These are phyloP conservation scores for Pseudonectria buxi DNA, from an alignment of 2,329 filamentous ascomycete species.

Conservation along the genomic window DNA sequence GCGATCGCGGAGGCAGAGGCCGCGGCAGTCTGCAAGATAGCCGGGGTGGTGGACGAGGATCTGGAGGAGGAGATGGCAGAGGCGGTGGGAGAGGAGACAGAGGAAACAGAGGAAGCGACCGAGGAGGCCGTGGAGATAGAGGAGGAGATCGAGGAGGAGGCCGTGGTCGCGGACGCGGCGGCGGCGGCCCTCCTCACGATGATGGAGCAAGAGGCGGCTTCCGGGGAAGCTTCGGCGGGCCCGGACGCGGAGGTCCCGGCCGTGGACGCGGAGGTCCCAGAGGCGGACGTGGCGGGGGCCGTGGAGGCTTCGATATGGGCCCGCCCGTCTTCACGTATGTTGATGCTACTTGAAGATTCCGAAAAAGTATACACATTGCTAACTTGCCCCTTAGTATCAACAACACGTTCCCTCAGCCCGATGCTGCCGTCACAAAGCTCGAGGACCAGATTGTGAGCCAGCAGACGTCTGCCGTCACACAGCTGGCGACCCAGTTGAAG, in stretches of 20 bases:
- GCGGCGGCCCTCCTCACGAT: slow-evolving; percentile 11
- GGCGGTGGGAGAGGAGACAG: slow-evolving; percentile 4
- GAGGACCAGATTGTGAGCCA: slow-evolving; percentile 34
- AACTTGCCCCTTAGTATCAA: slow-evolving; percentile 16
- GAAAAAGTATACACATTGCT: neutral
- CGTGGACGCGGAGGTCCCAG: slow-evolving; percentile 13
- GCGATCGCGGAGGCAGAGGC: slow-evolving; percentile 3
- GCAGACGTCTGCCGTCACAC: slow-evolving; percentile 21
- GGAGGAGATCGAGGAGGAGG: slow-evolving; percentile 11
- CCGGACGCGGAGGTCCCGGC: slow-evolving; percentile 14
- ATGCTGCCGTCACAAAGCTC: slow-evolving; percentile 26
- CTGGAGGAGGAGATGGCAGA: slow-evolving; percentile 4
- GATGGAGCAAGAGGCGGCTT: slow-evolving; percentile 11
- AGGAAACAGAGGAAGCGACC: slow-evolving; percentile 16
- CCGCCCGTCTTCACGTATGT: slow-evolving; percentile 15
- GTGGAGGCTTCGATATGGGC: slow-evolving; percentile 9
- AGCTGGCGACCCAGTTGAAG: slow-evolving; percentile 31
- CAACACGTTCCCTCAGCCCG: slow-evolving; percentile 13
- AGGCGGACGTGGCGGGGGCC: slow-evolving; percentile 14
- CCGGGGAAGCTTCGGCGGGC: slow-evolving; percentile 6
- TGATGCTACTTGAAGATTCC: neutral
- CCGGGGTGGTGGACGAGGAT: slow-evolving; percentile 7
- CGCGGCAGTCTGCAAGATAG: slow-evolving; percentile 5
- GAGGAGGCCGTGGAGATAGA: slow-evolving; percentile 13
- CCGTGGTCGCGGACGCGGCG: slow-evolving; percentile 12